Percentiles rank a stretch among this genome's conserved stretches.
Evolutionary conservation across 768 basidiomycete genomes (phyloP).

Genomic region (Tulasnella sp.): DNA sequence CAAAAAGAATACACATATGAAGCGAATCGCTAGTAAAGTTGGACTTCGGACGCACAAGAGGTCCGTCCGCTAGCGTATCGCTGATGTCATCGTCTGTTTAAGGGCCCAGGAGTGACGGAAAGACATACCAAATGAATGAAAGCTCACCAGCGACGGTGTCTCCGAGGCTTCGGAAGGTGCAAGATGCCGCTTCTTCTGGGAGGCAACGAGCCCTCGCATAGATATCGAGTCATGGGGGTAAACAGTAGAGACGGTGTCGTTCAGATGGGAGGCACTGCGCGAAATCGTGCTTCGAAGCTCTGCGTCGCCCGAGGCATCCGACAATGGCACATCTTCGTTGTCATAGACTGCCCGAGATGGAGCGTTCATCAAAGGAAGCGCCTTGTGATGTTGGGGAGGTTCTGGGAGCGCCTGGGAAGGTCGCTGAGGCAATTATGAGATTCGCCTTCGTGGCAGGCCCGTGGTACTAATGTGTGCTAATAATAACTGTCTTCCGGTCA

Average conservation of each 20-base stretch:
- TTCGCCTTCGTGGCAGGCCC: too few relatives aligned
- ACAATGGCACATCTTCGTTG: not conserved
- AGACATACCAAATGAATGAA: conserved; percentile 10
- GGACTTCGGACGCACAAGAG: not conserved
- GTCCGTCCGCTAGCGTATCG: not conserved
- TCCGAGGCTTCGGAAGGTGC: not conserved
- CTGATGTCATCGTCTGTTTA: not conserved
- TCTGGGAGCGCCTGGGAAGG: too few relatives aligned
- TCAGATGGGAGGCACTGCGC: not conserved
- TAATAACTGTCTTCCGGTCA: too few relatives aligned
- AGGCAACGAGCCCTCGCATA: not conserved
- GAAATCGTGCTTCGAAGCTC: not conserved
- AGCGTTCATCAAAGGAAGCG: too few relatives aligned
- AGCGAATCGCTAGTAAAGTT: not conserved
- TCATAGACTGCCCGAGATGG: too few relatives aligned
- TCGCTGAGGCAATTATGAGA: too few relatives aligned
- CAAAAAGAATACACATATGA: not conserved
- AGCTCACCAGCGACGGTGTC: not conserved
- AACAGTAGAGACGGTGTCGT: not conserved
- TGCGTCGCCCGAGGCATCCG: not conserved
- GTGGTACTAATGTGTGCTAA: too few relatives aligned
- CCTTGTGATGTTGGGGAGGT: too few relatives aligned
- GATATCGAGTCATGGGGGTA: conserved; percentile 18
- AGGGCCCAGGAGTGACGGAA: not conserved
- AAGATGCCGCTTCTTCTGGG: not conserved